phyloP scores from a whole-genome alignment of 768 basidiomycete genomes.

The Leccinum aurantiacum region DNA sequence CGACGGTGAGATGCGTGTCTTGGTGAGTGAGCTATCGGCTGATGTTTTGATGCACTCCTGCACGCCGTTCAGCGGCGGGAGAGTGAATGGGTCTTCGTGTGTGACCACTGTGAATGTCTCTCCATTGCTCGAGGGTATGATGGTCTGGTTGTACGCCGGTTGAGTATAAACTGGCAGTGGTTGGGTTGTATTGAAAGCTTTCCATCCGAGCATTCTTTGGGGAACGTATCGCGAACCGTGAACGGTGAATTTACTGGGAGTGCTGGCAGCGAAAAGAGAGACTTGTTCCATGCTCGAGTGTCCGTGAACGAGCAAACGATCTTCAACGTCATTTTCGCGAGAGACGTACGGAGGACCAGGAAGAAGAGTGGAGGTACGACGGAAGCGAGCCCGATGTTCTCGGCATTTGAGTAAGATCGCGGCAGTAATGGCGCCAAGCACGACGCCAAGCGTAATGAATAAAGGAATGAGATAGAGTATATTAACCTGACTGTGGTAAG shows the following conservation, averaged over 20 bases:
- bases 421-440: constrained; percentile 20
- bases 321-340: constrained; percentile 19
- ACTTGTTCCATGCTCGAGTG: constrained; percentile 30
- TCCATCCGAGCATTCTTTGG: constrained; percentile 14
- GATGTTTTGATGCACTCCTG: not conserved
- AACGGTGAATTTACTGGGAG: constrained; percentile 32
- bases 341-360: constrained; percentile 29
- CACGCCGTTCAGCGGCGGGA: not conserved
- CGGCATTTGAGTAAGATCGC: constrained; percentile 16
- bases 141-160: constrained; percentile 10
- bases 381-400: not conserved
- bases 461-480: constrained; percentile 31
- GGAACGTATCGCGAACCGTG: constrained; percentile 30
- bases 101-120: constrained; percentile 26
- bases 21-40: constrained; percentile 2
- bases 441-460: constrained; percentile 27
- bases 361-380: constrained; percentile 20
- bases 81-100: constrained; percentile 26
- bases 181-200: not conserved
- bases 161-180: not conserved
- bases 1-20: constrained; percentile 3
- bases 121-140: constrained; percentile 24
- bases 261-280: constrained; percentile 21
- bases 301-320: constrained; percentile 13
- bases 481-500: constrained; percentile 23